A percentile compares a stretch with the other conserved stretches of the same genome.
These are phyloP conservation scores for Apiotrichum gracile DNA, from an alignment of 1,284 basidiomycete species.

Conservation along the genomic window DNA sequence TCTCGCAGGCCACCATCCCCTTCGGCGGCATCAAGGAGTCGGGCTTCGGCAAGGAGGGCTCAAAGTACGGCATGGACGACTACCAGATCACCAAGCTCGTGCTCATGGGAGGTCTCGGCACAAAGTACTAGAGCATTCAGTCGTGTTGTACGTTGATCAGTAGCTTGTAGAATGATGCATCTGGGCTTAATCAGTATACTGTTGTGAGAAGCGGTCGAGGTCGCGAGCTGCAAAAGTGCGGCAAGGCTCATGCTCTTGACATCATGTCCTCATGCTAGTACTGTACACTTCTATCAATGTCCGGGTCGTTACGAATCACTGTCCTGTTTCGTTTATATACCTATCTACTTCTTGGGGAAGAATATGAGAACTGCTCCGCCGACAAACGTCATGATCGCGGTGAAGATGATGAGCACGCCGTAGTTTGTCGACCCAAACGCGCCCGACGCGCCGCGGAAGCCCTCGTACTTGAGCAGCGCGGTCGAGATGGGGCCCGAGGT, in stretches of 20 bases:
- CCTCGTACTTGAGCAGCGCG: constrained; percentile 17
- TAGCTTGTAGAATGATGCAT: background rate
- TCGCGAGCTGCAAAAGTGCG: no score
- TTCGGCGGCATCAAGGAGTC: constrained; percentile 65
- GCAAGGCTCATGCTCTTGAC: no score
- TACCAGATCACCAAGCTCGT: constrained; percentile 24
- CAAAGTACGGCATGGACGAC: constrained; percentile 47
- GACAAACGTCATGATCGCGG: constrained; percentile 20
- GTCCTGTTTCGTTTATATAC: no score
- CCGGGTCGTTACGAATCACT: no score
- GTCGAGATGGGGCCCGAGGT: constrained; percentile 31
- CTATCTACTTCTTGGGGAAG: constrained; percentile 2
- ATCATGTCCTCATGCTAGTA: no score
- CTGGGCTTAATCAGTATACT: background rate
- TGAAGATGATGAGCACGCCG: constrained; percentile 29
- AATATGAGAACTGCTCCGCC: constrained; percentile 4
- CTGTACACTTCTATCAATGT: no score
- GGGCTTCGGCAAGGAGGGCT: constrained; percentile 56
- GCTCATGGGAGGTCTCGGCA: constrained; percentile 11
- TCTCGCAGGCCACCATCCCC: constrained; percentile 72
- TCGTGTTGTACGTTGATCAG: no score
- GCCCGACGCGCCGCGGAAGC: constrained; percentile 16
- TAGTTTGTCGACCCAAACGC: constrained; percentile 27
- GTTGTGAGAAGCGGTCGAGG: no score
- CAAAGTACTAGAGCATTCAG: constrained; percentile 7